Evolutionary conservation across 2,329 filamentous ascomycete species (phyloP).

Genomic region (Colletotrichum tropicale): DNA sequence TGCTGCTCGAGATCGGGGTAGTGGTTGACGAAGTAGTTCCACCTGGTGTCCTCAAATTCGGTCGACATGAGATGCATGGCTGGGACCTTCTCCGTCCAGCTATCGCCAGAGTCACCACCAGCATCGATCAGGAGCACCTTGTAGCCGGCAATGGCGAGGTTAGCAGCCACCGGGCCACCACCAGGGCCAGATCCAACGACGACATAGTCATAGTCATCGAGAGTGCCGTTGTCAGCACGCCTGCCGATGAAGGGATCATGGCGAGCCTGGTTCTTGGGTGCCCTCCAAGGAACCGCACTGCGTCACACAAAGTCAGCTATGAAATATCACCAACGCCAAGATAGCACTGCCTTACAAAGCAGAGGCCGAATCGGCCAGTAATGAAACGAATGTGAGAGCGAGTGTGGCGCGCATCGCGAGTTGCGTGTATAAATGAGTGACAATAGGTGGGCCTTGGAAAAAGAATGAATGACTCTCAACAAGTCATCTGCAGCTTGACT

Average conservation of each 20-base stretch:
- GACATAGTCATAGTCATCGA: conserved; percentile 56
- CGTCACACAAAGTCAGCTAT: background rate
- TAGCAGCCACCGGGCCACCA: conserved; percentile 57
- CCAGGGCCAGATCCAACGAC: conserved; percentile 62
- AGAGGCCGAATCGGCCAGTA: background rate
- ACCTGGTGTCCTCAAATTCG: conserved; percentile 13
- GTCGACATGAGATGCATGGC: conserved; percentile 18
- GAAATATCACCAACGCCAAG: accelerated
- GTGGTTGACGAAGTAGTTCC: conserved; percentile 48
- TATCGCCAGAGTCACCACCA: conserved; percentile 54
- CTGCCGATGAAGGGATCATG: background rate
- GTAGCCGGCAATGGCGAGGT: conserved; percentile 59
- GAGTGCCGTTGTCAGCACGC: background rate
- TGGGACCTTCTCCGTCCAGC: conserved; percentile 5
- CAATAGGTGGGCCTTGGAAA: background rate
- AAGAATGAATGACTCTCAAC: background rate
- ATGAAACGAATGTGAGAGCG: background rate
- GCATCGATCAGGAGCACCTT: conserved; percentile 62
- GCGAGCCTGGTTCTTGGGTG: background rate
- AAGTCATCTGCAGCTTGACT: background rate
- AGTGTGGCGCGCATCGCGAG: background rate
- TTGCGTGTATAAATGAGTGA: background rate
- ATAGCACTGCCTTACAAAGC: background rate
- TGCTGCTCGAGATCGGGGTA: conserved; percentile 52
- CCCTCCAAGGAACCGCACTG: background rate